Conservation (phyloP, 495 filamentous ascomycete genomes). For the Barbatosphaeria neglecta region DNA sequence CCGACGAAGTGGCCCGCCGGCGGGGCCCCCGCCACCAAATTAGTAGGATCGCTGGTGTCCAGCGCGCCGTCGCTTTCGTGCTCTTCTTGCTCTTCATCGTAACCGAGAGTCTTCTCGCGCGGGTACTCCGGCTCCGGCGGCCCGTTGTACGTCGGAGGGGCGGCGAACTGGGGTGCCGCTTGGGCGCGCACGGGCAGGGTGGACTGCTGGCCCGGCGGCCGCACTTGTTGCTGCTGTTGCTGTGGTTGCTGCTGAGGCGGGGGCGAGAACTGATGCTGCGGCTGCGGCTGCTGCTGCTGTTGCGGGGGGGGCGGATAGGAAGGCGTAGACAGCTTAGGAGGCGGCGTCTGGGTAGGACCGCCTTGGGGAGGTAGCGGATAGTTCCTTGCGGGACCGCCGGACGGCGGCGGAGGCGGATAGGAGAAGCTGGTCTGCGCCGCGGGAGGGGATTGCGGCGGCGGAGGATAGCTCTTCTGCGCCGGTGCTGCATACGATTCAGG, state of each 20-base stretch:
- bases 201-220: conserved; percentile 10
- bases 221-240: conserved; percentile 9
- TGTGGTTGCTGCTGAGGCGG: conserved; percentile 17
- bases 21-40: conserved; percentile 20
- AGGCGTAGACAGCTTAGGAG: conserved; percentile 12
- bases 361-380: conserved; percentile 20
- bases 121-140: conserved; percentile 19
- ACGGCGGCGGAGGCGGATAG: conserved; percentile 22
- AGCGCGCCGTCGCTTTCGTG: conserved; percentile 10
- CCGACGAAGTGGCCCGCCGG: conserved; percentile 44
- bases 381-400: conserved; percentile 11
- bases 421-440: neutral
- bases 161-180: conserved; percentile 7
- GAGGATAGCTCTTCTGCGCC: conserved; percentile 22
- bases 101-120: conserved; percentile 21
- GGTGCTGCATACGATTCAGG: neutral
- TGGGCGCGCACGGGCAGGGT: conserved; percentile 13
- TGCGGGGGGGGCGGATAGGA: conserved; percentile 23
- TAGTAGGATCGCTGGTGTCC: conserved; percentile 14
- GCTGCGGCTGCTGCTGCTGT: conserved; percentile 23
- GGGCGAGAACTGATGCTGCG: conserved; percentile 6
- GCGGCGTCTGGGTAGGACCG: conserved; percentile 10
- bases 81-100: conserved; percentile 10
- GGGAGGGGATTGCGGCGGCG: conserved; percentile 18
- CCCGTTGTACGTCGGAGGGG: conserved; percentile 17